These are phyloP conservation scores for Neobulgaria alba DNA, from an alignment of 2,329 filamentous ascomycete species.

Conservation along the genomic window DNA sequence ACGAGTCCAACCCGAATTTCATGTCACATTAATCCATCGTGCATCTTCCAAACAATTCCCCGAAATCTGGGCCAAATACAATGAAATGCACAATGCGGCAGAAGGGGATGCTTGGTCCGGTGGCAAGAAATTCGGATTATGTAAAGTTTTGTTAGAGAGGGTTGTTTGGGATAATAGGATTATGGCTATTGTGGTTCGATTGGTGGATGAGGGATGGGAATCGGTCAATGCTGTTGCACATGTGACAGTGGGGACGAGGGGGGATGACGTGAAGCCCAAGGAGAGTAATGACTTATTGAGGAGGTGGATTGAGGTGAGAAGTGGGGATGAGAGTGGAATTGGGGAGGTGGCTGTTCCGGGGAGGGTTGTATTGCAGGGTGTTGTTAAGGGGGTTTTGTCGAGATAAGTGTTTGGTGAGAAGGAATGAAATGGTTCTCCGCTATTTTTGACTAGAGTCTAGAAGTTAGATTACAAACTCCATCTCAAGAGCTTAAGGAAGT, in stretches of 20 bases:
- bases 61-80: slow-evolving; percentile 69
- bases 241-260: slow-evolving; percentile 79
- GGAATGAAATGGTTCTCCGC: too few species aligned
- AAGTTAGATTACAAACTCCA: too few species aligned
- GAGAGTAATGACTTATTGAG: slow-evolving; percentile 84
- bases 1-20: slow-evolving; percentile 78
- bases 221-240: slow-evolving; percentile 76
- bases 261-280: slow-evolving; percentile 71
- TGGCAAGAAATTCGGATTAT: slow-evolving; percentile 51
- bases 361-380: slow-evolving; percentile 21
- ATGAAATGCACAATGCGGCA: slow-evolving; percentile 43
- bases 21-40: slow-evolving; percentile 88
- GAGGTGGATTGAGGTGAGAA: slow-evolving; percentile 60
- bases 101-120: slow-evolving; percentile 24
- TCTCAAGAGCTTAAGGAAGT: too few species aligned
- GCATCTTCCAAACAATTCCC: slow-evolving; percentile 50
- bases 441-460: too few species aligned
- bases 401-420: slow-evolving; percentile 10
- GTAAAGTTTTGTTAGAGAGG: slow-evolving; percentile 54
- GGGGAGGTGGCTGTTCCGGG: slow-evolving; percentile 24
- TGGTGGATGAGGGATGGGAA: slow-evolving; percentile 55
- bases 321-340: slow-evolving; percentile 26
- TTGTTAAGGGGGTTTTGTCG: slow-evolving; percentile 24
- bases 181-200: slow-evolving; percentile 83
- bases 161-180: slow-evolving; percentile 78